These are phyloP conservation scores for Luvunga scandens DNA, from an alignment of 345 rosid genomes.

Conservation along the genomic window DNA sequence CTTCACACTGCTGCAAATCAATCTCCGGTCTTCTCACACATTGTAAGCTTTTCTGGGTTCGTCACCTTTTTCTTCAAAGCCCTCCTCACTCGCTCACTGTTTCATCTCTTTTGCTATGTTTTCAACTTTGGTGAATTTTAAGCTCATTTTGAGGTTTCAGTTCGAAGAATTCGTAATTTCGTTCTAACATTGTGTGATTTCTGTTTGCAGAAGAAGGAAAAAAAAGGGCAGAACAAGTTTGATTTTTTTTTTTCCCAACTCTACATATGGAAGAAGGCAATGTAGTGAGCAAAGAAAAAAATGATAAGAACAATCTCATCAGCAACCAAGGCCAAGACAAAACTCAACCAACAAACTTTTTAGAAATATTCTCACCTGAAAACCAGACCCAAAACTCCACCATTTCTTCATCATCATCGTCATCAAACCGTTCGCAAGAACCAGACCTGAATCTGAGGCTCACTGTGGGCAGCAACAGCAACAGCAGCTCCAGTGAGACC, in stretches of 20 bases:
- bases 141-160: neutral
- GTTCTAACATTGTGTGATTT: neutral
- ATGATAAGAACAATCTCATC: neutral
- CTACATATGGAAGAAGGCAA: neutral
- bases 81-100: neutral
- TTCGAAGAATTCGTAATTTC: neutral
- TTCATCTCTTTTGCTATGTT: neutral
- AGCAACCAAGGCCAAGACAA: neutral
- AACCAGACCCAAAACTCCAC: constrained; percentile 1
- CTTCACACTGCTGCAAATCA: neutral
- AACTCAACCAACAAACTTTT: neutral
- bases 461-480: constrained; percentile 20
- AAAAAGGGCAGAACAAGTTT: neutral
- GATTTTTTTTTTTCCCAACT: neutral
- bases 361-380: neutral
- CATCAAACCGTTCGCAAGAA: neutral
- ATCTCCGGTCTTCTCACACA: neutral
- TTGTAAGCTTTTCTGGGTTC: constrained; percentile 6
- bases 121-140: neutral
- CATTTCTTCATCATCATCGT: neutral
- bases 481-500: constrained; percentile 12
- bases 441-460: constrained; percentile 26
- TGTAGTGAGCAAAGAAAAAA: neutral
- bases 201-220: neutral
- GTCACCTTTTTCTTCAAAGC: neutral